phyloP scores from a whole-genome alignment of 345 rosid genomes.

The Microthlaspi erraticum region DNA sequence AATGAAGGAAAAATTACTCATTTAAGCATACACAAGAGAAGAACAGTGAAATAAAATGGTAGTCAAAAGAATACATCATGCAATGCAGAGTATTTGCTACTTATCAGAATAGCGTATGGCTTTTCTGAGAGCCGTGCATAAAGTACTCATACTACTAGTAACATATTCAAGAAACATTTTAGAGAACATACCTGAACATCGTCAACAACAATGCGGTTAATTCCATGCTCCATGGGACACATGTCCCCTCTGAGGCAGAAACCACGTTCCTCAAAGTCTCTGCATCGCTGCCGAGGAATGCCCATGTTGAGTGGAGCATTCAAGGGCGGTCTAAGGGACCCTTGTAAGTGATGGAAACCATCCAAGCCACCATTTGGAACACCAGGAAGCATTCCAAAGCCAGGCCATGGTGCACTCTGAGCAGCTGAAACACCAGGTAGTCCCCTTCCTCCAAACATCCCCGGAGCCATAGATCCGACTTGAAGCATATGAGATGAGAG shows the following conservation, averaged over 20 bases:
- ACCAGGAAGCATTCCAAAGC: constrained; percentile 82
- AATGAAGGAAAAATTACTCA: constrained; percentile 47
- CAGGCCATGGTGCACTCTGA: constrained; percentile 73
- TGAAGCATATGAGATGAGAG: constrained; percentile 61
- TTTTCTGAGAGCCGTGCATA: constrained; percentile 21
- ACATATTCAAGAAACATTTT: constrained; percentile 7
- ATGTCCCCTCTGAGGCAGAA: constrained; percentile 98
- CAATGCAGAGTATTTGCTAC: constrained; percentile 9
- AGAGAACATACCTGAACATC: constrained; percentile 84
- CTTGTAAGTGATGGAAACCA: constrained; percentile 75
- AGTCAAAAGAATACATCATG: constrained; percentile 14
- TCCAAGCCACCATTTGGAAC: constrained; percentile 81
- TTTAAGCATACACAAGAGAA: constrained; percentile 13
- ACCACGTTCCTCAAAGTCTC: constrained; percentile 99
- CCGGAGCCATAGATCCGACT: constrained; percentile 47
- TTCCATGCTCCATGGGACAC: constrained; percentile 99
- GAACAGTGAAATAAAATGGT: background rate
- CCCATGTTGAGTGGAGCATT: constrained; percentile 68
- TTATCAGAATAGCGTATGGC: constrained; percentile 5
- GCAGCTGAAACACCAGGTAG: constrained; percentile 64
- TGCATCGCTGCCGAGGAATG: constrained; percentile 82
- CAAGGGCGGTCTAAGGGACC: constrained; percentile 67
- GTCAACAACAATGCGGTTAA: constrained; percentile 94
- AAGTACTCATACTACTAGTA: constrained; percentile 19
- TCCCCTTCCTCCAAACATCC: constrained; percentile 78